Base-by-base conservation (phyloP, 2,329 filamentous ascomycete species). In the Aspergillus nomiae region DNA sequence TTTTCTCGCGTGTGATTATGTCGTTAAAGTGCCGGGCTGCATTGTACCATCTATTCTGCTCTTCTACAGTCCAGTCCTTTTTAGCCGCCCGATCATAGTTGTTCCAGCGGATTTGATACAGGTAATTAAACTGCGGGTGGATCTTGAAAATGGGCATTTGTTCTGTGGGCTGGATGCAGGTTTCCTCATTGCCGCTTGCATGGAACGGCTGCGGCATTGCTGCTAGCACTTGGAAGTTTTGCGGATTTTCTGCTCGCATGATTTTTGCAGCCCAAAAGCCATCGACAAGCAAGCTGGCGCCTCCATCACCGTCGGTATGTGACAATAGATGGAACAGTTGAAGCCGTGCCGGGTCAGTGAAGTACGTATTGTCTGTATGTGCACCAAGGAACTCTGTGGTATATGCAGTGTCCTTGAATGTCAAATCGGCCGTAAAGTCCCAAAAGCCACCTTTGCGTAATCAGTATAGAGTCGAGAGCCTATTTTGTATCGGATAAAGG, bases 361-460 rank as follows among this genome's bases (percentile, higher is more conserved):
- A 98, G 78, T 99, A 98, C 1, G 94, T 97, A 8, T 88, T 98
- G 79, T 99, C 95, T 1, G 94, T 98, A 77, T 99, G 95, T 0
- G 91, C 90, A 24, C 88, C 87, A 3, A 99, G 86, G 1, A 89
- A 89, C 57, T 95, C 84, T 70, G 90, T 92, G 1, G 94, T 97
- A 80, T 98, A 99, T 4, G 93, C 93, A 1, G 92, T 96, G 73
- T 97, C 93, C 67, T 94, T 94, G 73, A 90, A 90, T 32, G 92
- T 90, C 28, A 97, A 85, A 76, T 97, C 91, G 6, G 94, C 90
- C 0, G 92, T 91, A 77, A 98, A 98, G 78, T 97, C 94, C 82
- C 89, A 91, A 77, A 91, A 91, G 32, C 85, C 89, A 65, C 88
- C 84, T 69, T 59, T 9, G 26, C n/a, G 38, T 36, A 51, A 26